A percentile compares a stretch with the other conserved stretches of the same genome.
Conservation (phyloP, 1,284 basidiomycete genomes). For the Fomitopsis pinicola region DNA sequence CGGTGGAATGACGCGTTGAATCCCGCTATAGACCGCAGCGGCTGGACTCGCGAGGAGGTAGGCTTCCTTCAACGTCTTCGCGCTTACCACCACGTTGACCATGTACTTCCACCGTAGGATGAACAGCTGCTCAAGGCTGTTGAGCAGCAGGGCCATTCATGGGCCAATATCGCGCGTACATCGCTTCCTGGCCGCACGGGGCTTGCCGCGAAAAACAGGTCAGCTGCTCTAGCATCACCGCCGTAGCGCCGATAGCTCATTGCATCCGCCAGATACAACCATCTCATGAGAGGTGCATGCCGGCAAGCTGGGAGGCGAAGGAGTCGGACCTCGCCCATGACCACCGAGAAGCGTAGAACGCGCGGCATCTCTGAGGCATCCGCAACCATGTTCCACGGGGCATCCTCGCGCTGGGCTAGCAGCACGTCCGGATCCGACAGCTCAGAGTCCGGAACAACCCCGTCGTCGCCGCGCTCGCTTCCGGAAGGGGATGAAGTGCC, state of each 20-base stretch:
- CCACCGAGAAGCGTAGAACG: constrained; percentile 11
- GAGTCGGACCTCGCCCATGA: constrained; percentile 11
- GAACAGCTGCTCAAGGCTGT: constrained; percentile 47
- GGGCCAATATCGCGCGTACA: constrained; percentile 55
- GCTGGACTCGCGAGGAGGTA: constrained; percentile 51
- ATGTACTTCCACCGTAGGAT: constrained; percentile 32
- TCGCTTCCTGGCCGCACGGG: constrained; percentile 55
- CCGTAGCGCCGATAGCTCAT: neutral
- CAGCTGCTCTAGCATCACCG: constrained; percentile 7
- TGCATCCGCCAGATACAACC: constrained; percentile 15
- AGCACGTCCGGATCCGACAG: neutral
- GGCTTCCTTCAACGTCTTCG: constrained; percentile 9
- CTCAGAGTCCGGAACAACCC: constrained; percentile 1
- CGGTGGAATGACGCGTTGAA: constrained; percentile 56
- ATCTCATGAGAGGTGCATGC: constrained; percentile 17
- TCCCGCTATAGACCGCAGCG: constrained; percentile 50
- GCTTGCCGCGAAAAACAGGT: constrained; percentile 56
- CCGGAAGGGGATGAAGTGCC: constrained; percentile 2
- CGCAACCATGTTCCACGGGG: neutral
- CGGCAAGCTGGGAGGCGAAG: constrained; percentile 10
- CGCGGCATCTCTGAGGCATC: constrained; percentile 8
- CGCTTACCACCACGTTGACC: neutral
- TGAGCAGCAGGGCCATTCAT: constrained; percentile 48
- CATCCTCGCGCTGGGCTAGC: neutral
- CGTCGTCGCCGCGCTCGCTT: constrained; percentile 1